phyloP scores from a whole-genome alignment of 1,139 yeast species.

The Pichia sp. region DNA sequence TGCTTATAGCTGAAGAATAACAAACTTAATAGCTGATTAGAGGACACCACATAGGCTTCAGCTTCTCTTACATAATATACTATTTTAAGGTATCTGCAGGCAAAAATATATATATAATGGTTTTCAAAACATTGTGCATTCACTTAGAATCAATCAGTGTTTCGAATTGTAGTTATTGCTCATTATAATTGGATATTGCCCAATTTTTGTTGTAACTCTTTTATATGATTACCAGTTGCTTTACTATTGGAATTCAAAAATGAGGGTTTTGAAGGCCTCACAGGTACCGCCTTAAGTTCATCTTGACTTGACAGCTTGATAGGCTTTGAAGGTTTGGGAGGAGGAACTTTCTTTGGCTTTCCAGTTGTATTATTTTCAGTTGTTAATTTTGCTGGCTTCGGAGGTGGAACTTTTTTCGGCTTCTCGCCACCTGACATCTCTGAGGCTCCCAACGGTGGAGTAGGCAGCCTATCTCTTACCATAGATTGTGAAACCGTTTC shows the following conservation, averaged over 20 bases:
- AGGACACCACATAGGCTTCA: too few species aligned
- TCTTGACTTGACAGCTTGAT: conserved; percentile 18
- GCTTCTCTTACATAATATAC: too few species aligned
- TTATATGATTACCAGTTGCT: conserved; percentile 24
- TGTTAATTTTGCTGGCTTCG: conserved; percentile 26
- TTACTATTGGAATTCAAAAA: conserved; percentile 10
- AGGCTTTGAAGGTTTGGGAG: conserved; percentile 30
- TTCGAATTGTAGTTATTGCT: neutral
- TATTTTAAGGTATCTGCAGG: too few species aligned
- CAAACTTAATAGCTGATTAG: too few species aligned
- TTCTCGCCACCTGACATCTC: too few species aligned
- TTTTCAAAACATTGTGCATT: too few species aligned
- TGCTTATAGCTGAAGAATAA: too few species aligned
- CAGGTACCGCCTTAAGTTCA: conserved; percentile 25
- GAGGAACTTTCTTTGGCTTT: conserved; percentile 15
- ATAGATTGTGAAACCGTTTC: neutral
- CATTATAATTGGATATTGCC: conserved; percentile 22
- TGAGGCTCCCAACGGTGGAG: too few species aligned
- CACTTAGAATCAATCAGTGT: neutral
- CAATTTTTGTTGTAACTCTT: conserved; percentile 24
- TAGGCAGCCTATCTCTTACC: neutral
- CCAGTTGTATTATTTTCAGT: neutral
- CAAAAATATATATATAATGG: too few species aligned
- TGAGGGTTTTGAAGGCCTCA: conserved; percentile 5
- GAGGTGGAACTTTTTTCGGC: conserved; percentile 27